These are phyloP conservation scores for Calonectria honghensis DNA, from an alignment of 2,329 filamentous ascomycete genomes.

Conservation along the genomic window DNA sequence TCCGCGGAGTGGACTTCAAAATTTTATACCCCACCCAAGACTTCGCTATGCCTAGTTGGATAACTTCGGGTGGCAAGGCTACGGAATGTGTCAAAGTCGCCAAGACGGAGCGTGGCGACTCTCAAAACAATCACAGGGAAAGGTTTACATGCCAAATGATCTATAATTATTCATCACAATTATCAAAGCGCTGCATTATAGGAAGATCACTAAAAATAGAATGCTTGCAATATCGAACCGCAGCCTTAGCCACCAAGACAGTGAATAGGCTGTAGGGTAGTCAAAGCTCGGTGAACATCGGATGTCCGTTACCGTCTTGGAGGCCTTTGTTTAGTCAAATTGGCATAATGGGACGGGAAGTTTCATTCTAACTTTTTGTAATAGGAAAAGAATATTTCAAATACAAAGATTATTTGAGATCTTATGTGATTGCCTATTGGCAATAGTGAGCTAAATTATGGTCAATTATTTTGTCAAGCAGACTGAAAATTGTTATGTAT, in stretches of 20 bases:
- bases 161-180: neutral
- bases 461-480: too few relatives aligned
- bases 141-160: neutral
- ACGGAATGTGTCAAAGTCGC: neutral
- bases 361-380: neutral
- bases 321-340: too few relatives aligned
- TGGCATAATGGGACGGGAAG: neutral
- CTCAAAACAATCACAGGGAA: neutral
- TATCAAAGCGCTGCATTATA: neutral
- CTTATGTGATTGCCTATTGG: too few relatives aligned
- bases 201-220: neutral
- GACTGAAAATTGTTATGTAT: too few relatives aligned
- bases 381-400: too few relatives aligned
- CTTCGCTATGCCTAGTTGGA: neutral
- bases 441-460: too few relatives aligned
- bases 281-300: neutral
- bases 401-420: too few relatives aligned
- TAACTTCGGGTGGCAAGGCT: neutral
- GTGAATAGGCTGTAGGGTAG: neutral
- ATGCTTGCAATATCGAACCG: neutral
- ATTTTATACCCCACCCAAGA: neutral
- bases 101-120: rapidly evolving
- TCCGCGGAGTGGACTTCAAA: neutral
- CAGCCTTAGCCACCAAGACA: too few relatives aligned
- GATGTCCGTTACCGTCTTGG: too few relatives aligned